Base-by-base conservation (phyloP, 768 basidiomycete species). In the Trametopsis cervina region DNA sequence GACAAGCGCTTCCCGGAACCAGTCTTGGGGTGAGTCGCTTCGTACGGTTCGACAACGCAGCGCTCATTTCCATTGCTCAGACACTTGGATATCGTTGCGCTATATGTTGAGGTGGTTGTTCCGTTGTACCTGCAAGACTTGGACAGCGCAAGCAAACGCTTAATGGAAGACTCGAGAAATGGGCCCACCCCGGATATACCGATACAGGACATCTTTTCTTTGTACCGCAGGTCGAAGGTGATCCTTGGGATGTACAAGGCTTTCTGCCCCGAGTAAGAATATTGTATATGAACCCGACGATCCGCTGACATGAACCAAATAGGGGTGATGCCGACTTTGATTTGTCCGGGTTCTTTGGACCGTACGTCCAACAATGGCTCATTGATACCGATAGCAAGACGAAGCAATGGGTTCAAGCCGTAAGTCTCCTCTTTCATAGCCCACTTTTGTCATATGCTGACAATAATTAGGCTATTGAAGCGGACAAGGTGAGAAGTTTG, bases 351-450 rank as follows among this genome's bases (percentile, higher is more conserved):
- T 89, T 88, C 67, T 98, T 98, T 60, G 86, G 90, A 63, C 80
- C 85, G 2, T 91, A 90, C 62, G 89, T 97, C 6, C 74, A 79
- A 5, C 80, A 85, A 54, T 99, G 94, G 95, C 67, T 99, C 21
- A 57, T 78, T n/a, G 84, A 85, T 50, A 96, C 90, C 0, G 88
- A 94, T 56, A 79, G 71, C 49, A 95, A 91, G 71, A 97, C 95
- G 6, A 76, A 77, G 39, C 85, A 92, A 52, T 99, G 96, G 96
- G 95, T 97, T 4, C 79, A 93, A 62, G 83, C 85, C 52, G 89
- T 91, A 54, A 65, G 89, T 76, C 1, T 2, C 17, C 10, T 4
- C 22, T n/a, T n/a, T 10, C n/a, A 42, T 40, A 38, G 41, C n/a
- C 6, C 33, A 26, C 24, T 3, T 2, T 25, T 40, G 47, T 20